Evolutionary conservation across 2,329 filamentous ascomycete genomes (phyloP), one percentile per base, ranked within the genome.

Genomic region (Beauveria australis): DNA sequence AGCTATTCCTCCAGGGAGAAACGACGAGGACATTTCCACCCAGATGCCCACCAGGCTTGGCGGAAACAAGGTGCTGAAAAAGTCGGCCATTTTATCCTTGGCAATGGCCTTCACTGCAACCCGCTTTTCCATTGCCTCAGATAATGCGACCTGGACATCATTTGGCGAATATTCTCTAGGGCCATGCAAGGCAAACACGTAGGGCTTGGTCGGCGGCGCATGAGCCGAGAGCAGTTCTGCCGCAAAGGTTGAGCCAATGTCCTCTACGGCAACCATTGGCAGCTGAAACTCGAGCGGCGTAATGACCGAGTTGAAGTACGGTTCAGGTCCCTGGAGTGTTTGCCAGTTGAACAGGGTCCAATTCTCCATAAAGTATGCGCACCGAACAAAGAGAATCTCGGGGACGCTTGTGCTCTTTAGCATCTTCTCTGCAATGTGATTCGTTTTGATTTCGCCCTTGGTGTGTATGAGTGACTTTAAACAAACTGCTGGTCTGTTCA

Each of bases 301-400:
- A 18, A 75, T 65, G 1, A 71, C 69, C 0, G 73, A 73, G 53
- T 62, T 70, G 59, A 76, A 70, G 63, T 70, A 73, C 1, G 71
- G 69, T 0, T 66, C 48, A 1, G 66, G 55, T 0, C 41, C 63
- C 19, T 66, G 64, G 40, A 75, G 62, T 0, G 69, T 72, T 19
- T 70, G 66, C 3, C 8, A 3, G 1, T 70, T 28, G 1, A 61
- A 59, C 57, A 63, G 61, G 3, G 66, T 67, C 74, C 73, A 75
- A 53, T 75, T 75, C 62, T 76, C 72, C 72, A 75, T 75, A 37
- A 76, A 75, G 63, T 73, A 76, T 0, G 63, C 62, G 49, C 67
- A 71, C 6, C 74, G 67, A 2, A 74, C 66, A 47, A 75, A 69
- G 14, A 71, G 61, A 1, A 74, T 62, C 2, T 70, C 64, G 0